Percentiles rank a stretch among this genome's conserved stretches.
These are phyloP conservation scores for Tillandsia fasciculata DNA, from an alignment of 176 grass and related monocot species.

Conservation along the genomic window DNA sequence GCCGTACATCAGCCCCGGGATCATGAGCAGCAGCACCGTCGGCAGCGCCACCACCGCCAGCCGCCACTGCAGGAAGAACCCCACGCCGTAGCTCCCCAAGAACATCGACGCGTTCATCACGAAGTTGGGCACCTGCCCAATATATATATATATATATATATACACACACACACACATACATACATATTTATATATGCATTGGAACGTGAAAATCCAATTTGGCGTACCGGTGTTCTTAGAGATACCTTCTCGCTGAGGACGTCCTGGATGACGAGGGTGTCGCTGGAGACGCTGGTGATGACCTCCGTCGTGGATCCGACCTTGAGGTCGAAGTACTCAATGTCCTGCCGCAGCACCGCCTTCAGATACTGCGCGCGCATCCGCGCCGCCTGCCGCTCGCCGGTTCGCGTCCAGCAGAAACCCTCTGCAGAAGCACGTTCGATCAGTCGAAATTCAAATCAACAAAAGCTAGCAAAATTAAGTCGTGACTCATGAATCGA, in stretches of 20 bases:
- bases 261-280: conserved; percentile 26
- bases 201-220: too few relatives aligned
- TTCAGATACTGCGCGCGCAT: conserved; percentile 20
- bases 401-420: conserved; percentile 80
- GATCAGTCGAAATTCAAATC: not conserved
- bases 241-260: conserved; percentile 21
- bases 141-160: not conserved
- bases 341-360: conserved; percentile 25
- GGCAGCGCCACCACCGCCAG: conserved; percentile 41
- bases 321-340: conserved; percentile 22
- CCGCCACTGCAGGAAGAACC: conserved; percentile 39
- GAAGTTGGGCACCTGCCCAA: conserved; percentile 22
- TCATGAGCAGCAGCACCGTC: conserved; percentile 41
- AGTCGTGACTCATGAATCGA: not conserved
- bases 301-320: conserved; percentile 14
- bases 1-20: conserved; percentile 30
- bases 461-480: not conserved
- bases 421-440: conserved; percentile 38
- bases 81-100: conserved; percentile 15
- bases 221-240: not conserved
- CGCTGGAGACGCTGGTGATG: conserved; percentile 24
- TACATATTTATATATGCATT: too few relatives aligned
- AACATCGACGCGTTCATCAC: conserved; percentile 4
- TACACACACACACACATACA: too few relatives aligned
- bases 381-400: conserved; percentile 19